Base-by-base conservation (phyloP, 2,329 filamentous ascomycete genomes). In the Alternaria panax region DNA sequence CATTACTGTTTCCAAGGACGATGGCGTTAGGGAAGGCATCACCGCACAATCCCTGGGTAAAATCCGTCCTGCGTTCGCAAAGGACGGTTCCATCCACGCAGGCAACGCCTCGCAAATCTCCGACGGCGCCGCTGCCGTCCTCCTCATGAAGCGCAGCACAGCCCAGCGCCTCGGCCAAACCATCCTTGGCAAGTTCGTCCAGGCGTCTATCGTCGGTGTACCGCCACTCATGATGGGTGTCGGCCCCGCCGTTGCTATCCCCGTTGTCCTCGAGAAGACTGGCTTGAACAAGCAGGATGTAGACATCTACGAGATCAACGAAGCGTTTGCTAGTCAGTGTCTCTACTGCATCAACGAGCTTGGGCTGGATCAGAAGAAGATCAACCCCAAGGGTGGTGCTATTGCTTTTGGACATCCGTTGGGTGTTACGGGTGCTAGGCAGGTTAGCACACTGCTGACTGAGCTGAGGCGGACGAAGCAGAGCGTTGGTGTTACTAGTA, bases 301-400 rank as follows among this genome's bases (percentile, higher is more conserved):
- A 28, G 95, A 98, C 78, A 94, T 98, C 75, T 98, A 87, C 75
- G 95, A 99, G 87, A 97, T 99, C 86, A 99, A 99, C 84, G 95
- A 99, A 86, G 95, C 95, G 1, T 99, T 99, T 79, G 95, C 95
- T 30, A 92, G 88, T 65, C 94, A 98, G 85, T 97, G 92, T 80
- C 80, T 98, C 67, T 98, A 91, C 91, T 97, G 93, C 80, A 88
- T 92, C 64, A 92, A 95, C 73, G 89, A 97, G 84, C 87, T 99
- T 22, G 90, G 90, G 43, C 81, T 99, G 27, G 91, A 92, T 53
- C 76, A 85, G 62, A 89, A 92, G 67, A 98, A 97, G 87, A 88
- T 99, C 76, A 98, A 98, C 83, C 94, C 94, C 72, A 97, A 97
- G 86, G 95, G 94, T 67, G 94, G 94, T 64, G 93, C 93, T 32